Evolutionary conservation across 2,329 filamentous ascomycete species (phyloP).

Genomic region (Tolypocladium ophioglossoides): DNA sequence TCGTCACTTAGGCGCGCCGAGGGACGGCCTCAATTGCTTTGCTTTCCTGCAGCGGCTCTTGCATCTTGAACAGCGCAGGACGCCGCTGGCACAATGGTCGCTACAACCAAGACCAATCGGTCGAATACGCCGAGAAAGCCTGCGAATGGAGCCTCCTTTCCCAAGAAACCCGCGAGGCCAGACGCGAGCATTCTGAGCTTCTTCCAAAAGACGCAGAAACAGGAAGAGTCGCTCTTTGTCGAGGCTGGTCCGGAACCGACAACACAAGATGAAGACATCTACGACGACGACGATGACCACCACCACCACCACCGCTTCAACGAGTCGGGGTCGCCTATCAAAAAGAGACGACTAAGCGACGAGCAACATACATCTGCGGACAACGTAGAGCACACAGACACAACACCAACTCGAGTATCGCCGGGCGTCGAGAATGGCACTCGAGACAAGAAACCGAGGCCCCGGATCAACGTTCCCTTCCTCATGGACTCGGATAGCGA

Average conservation of each 20-base stretch:
- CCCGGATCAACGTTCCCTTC: slow-evolving; percentile 40
- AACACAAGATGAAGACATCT: slow-evolving; percentile 16
- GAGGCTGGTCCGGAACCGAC: slow-evolving; percentile 13
- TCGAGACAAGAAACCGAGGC: slow-evolving; percentile 9
- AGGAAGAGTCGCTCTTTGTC: slow-evolving; percentile 48
- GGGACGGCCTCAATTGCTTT: neutral
- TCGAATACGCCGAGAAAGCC: slow-evolving; percentile 22
- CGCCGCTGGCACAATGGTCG: slow-evolving; percentile 18
- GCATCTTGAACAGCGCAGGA: neutral
- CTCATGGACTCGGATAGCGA: slow-evolving; percentile 58
- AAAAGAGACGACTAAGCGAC: slow-evolving; percentile 17
- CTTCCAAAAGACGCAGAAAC: slow-evolving; percentile 58
- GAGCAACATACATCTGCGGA: slow-evolving; percentile 5
- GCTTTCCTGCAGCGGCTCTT: neutral
- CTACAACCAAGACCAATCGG: slow-evolving; percentile 21
- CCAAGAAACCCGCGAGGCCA: slow-evolving; percentile 27
- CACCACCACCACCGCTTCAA: slow-evolving; percentile 19
- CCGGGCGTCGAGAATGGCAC: slow-evolving; percentile 17
- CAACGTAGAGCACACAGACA: neutral
- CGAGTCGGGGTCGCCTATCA: slow-evolving; percentile 21
- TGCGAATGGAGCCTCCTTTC: slow-evolving; percentile 7
- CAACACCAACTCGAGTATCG: neutral
- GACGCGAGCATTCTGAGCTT: slow-evolving; percentile 65
- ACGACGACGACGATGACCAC: slow-evolving; percentile 14
- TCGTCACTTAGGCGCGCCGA: neutral